Evolutionary conservation across 1,284 basidiomycete species (phyloP).

Genomic region (Trichosporon ovoides): DNA sequence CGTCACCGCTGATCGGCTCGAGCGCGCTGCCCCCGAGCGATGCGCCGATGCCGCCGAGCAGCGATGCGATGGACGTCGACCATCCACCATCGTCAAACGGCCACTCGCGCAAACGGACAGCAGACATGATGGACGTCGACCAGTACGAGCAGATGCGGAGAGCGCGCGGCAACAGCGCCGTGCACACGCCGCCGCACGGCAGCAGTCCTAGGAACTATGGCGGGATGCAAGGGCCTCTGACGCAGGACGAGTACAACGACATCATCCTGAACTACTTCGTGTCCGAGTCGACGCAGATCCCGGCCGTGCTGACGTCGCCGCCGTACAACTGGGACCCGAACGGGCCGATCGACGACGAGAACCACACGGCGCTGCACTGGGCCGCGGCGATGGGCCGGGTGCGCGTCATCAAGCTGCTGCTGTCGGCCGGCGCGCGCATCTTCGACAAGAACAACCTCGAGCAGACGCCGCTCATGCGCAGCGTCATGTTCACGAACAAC

Average conservation of each 20-base stretch:
- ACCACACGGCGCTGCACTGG: conserved; percentile 97
- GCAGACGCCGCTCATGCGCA: conserved; percentile 96
- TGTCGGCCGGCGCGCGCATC: conserved; percentile 92
- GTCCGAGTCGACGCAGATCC: conserved; percentile 91
- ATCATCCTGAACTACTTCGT: conserved; percentile 99
- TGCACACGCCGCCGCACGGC: conserved; percentile 40
- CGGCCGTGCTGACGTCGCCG: conserved; percentile 78
- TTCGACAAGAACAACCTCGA: conserved; percentile 96
- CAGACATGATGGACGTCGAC: conserved; percentile 38
- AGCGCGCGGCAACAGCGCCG: conserved; percentile 37
- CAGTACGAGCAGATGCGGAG: conserved; percentile 36
- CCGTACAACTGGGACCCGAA: conserved; percentile 93
- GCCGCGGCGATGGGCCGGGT: conserved; percentile 98
- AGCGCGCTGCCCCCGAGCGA: conserved; percentile 9
- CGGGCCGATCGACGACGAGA: conserved; percentile 96
- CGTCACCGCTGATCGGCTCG: conserved; percentile 18
- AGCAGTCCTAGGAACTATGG: conserved; percentile 17
- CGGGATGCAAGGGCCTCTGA: conserved; percentile 29
- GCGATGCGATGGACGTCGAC: conserved; percentile 20
- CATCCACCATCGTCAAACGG: conserved; percentile 11
- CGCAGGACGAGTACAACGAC: conserved; percentile 68
- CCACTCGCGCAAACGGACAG: conserved; percentile 32
- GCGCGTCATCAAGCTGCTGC: conserved; percentile 88
- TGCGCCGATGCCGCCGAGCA: conserved; percentile 7
- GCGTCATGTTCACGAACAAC: conserved; percentile 99